Conservation (phyloP, 768 basidiomycete species). For the Tricholoma bakamatsutake region DNA sequence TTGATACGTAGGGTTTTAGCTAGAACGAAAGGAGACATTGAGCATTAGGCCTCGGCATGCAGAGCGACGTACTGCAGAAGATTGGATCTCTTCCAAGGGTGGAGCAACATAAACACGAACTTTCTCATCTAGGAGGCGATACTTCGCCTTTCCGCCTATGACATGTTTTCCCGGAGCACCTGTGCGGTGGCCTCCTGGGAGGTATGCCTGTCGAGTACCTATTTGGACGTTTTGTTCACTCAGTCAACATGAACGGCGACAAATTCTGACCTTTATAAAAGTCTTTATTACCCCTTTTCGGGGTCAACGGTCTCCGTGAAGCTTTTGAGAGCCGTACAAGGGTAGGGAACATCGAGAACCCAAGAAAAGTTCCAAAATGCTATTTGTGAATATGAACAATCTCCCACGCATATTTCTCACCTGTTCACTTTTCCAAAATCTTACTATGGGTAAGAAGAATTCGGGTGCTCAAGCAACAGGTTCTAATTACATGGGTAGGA, state of each 20-base stretch:
- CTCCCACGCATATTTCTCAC: background rate
- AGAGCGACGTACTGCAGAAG: constrained; percentile 43
- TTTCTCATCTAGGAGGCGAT: constrained; percentile 74
- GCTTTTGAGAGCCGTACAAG: constrained; percentile 72
- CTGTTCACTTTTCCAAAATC: too few relatives aligned
- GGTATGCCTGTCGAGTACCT: constrained; percentile 81
- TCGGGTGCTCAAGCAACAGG: constrained; percentile 21
- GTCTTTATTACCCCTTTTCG: constrained; percentile 91
- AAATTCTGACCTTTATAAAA: constrained; percentile 82
- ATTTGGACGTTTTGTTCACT: constrained; percentile 1
- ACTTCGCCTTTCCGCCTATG: constrained; percentile 70
- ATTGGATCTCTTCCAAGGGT: constrained; percentile 54
- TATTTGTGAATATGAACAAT: background rate
- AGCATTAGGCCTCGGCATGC: background rate
- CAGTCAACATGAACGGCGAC: background rate
- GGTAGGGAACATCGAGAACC: constrained; percentile 58
- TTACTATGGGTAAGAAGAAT: constrained; percentile 36
- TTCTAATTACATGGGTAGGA: constrained; percentile 32
- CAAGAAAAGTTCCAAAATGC: too few relatives aligned
- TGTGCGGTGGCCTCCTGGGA: constrained; percentile 81
- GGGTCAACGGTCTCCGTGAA: constrained; percentile 72
- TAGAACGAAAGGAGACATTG: constrained; percentile 21
- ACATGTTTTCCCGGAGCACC: constrained; percentile 88
- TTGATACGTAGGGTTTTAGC: constrained; percentile 69
- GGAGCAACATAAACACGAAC: constrained; percentile 84